Evolutionary conservation across 352 stramenopile species (phyloP).

Genomic region (Phytophthora pseudosyringae): DNA sequence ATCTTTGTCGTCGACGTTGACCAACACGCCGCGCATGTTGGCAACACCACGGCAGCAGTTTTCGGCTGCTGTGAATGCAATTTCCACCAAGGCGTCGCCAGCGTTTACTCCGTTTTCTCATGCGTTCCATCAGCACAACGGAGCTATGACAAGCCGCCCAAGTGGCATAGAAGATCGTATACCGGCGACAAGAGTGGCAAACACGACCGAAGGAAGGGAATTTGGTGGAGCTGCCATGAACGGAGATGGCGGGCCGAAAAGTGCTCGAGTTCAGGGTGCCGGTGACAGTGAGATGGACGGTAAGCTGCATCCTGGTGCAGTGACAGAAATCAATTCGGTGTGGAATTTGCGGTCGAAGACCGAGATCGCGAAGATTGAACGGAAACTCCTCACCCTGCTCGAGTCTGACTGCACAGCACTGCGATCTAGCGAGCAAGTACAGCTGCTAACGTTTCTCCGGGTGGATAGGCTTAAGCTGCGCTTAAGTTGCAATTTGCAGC

Average conservation of each 20-base stretch:
- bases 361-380: slow-evolving; percentile 66
- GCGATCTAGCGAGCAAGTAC: slow-evolving; percentile 57
- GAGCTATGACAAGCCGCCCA: slow-evolving; percentile 14
- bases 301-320: slow-evolving; percentile 6
- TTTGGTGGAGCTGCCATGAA: slow-evolving; percentile 10
- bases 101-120: slow-evolving; percentile 69
- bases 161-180: slow-evolving; percentile 20
- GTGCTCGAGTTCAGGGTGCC: slow-evolving; percentile 7
- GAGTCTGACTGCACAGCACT: slow-evolving; percentile 65
- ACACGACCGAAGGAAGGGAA: slow-evolving; percentile 20
- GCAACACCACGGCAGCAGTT: slow-evolving; percentile 77
- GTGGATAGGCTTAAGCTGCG: slow-evolving; percentile 64
- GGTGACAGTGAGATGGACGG: slow-evolving; percentile 20
- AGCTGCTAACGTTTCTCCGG: slow-evolving; percentile 60
- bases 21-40: slow-evolving; percentile 73
- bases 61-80: slow-evolving; percentile 76
- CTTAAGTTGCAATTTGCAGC: slow-evolving; percentile 34
- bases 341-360: slow-evolving; percentile 70
- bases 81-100: slow-evolving; percentile 77
- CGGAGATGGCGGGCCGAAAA: slow-evolving; percentile 18
- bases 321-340: slow-evolving; percentile 22
- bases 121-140: slow-evolving; percentile 28
- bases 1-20: slow-evolving; percentile 73
- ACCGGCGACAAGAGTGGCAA: slow-evolving; percentile 5
- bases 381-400: slow-evolving; percentile 53